A percentile compares a stretch with the other conserved stretches of the same genome.
Evolutionary conservation across 2,329 filamentous ascomycete species (phyloP).

Genomic region (Pyrenophora teres): DNA sequence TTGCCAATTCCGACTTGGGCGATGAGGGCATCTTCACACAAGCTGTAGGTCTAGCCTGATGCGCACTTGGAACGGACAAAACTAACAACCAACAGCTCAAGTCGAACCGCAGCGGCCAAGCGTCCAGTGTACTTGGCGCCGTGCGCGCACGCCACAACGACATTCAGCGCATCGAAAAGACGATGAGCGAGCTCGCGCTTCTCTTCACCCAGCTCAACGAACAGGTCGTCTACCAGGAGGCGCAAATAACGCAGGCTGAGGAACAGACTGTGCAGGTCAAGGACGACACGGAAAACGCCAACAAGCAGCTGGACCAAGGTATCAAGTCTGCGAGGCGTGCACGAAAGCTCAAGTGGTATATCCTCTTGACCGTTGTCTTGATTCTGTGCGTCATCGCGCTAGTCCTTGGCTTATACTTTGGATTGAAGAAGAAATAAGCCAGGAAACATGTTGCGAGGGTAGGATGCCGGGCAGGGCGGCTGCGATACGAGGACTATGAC

Average conservation of each 20-base stretch:
- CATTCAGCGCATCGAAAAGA: constrained; percentile 78
- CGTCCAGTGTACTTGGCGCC: constrained; percentile 73
- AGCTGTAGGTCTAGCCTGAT: constrained; percentile 62
- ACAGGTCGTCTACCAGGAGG: constrained; percentile 73
- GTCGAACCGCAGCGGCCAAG: constrained; percentile 74
- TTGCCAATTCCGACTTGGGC: constrained; percentile 72
- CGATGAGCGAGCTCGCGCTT: constrained; percentile 69
- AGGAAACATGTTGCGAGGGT: background rate
- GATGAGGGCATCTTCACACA: constrained; percentile 82
- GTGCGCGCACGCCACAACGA: constrained; percentile 84
- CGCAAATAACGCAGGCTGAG: constrained; percentile 65
- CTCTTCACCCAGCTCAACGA: constrained; percentile 78
- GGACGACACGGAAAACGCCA: constrained; percentile 70
- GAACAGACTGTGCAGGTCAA: constrained; percentile 68
- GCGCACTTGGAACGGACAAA: background rate
- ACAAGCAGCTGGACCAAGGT: constrained; percentile 70
- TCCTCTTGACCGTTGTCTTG: constrained; percentile 61
- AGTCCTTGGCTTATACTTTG: constrained; percentile 56
- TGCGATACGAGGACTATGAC: constrained; percentile 1
- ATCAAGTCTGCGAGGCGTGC: constrained; percentile 68
- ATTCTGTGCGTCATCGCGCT: constrained; percentile 58
- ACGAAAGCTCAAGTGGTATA: constrained; percentile 83
- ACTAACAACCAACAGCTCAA: constrained; percentile 61
- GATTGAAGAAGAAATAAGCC: constrained; percentile 33
- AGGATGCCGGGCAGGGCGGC: background rate